A percentile compares a stretch with the other conserved stretches of the same genome.
Evolutionary conservation across 2,329 filamentous ascomycete species (phyloP).

Genomic region (Epichloe gansuensis): DNA sequence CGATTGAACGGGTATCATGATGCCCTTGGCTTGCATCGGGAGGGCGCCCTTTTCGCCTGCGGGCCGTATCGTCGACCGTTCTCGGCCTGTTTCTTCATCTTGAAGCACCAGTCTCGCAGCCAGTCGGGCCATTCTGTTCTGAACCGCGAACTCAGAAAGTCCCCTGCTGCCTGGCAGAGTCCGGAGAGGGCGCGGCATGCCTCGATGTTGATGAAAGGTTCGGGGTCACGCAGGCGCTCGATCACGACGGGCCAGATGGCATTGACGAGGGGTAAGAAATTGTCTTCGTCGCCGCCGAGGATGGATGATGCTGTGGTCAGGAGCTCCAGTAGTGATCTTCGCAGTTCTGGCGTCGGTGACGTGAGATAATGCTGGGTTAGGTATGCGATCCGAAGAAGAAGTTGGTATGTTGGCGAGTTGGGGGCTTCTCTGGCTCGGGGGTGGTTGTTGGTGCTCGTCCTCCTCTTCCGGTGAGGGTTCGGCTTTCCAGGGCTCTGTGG

Average conservation of each 20-base stretch:
- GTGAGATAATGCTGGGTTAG: conserved; percentile 87
- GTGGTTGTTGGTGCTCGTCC: conserved; percentile 22
- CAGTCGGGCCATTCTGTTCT: conserved; percentile 57
- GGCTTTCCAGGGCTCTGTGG: conserved; percentile 25
- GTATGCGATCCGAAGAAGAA: conserved; percentile 69
- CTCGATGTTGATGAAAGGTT: conserved; percentile 56
- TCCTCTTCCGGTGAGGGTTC: conserved; percentile 20
- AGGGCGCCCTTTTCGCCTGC: not conserved
- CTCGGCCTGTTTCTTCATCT: conserved; percentile 28
- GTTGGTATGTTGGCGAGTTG: conserved; percentile 67
- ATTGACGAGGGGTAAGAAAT: conserved; percentile 81
- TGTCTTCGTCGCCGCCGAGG: conserved; percentile 64
- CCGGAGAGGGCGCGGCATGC: conserved; percentile 56
- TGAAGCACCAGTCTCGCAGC: conserved; percentile 36
- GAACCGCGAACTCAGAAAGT: conserved; percentile 69
- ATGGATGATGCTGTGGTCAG: conserved; percentile 60
- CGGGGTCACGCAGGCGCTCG: conserved; percentile 51
- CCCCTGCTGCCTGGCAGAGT: conserved; percentile 61
- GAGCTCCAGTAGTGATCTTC: conserved; percentile 66
- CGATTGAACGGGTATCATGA: conserved; percentile 22
- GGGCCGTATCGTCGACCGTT: conserved; percentile 8
- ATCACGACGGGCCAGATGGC: conserved; percentile 78
- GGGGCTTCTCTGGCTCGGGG: conserved; percentile 39
- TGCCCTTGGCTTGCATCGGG: conserved; percentile 2
- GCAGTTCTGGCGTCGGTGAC: conserved; percentile 66